Evolutionary conservation across 2,329 filamentous ascomycete genomes (phyloP), one percentile per base, ranked within the genome.

Genomic region (Lithohypha guttulata): DNA sequence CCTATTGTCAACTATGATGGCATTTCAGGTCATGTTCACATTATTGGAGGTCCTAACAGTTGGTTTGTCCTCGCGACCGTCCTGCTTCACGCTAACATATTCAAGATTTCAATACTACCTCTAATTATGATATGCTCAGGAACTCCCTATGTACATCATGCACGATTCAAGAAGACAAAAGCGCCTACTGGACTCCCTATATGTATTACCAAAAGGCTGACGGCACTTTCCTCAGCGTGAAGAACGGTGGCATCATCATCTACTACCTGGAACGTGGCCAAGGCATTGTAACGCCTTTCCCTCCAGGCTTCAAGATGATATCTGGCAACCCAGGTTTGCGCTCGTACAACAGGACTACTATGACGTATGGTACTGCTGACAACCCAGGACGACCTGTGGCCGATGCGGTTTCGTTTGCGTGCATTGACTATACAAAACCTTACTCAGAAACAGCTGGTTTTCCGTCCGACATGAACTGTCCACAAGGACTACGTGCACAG

Each of bases 341-440:
- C 10, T 40, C 45, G 8, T 51, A 38, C 29, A 42, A 51, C 21
- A 23, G 30, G 5, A 39, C 19, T 9, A 45, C 44, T 11, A 14
- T 45, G 34, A 49, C 47, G 13, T 48, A 42, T 23, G 40, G 37
- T 62, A 62, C n/a, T 71, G 75, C 46, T 77, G 82, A 44, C 75
- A 75, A 54, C 89, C 82, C 62, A 74, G 73, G 6, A 70, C 35
- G 77, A 41, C 74, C 79, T 0, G 71, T 85, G 46, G 78, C 79
- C 2, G 75, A 75, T 50, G 66, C 73, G 30, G 71, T 74, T 22
- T 84, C 89, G 4, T 94, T 93, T 72, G 95, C 95, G 69, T 96
- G 91, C 63, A 64, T 96, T 44, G 79, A 95, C 73, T 94, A 94
- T 57, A 40, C 29, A 14, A 54, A 52, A 20, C 66, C 61, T 15